phyloP scores from a whole-genome alignment of 129 eudicot species.

The Artemisia argyi region DNA sequence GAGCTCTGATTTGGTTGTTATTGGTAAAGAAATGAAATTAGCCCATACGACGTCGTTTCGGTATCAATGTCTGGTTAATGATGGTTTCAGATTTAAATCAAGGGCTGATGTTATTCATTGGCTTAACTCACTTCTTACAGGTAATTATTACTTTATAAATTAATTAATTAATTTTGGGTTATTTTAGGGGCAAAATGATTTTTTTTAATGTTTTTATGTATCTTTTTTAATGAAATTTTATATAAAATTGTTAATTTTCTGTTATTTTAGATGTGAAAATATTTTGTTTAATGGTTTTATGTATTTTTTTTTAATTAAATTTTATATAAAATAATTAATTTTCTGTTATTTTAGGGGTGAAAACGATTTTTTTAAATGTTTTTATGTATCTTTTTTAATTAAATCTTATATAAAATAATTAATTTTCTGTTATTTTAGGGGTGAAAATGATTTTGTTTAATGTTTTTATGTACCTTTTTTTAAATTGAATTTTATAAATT shows the following conservation, averaged over 20 bases:
- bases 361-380: not conserved
- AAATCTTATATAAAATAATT: not conserved
- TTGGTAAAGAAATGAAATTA: constrained; percentile 68
- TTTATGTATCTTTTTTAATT: not conserved
- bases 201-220: not conserved
- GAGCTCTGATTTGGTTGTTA: constrained; percentile 60
- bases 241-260: no score
- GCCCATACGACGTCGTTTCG: constrained; percentile 32
- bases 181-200: not conserved
- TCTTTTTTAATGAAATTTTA: not conserved
- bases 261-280: not conserved
- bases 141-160: constrained; percentile 29
- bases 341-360: not conserved
- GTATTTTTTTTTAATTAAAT: not conserved
- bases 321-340: no score
- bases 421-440: not conserved
- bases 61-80: constrained; percentile 32
- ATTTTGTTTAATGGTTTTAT: not conserved
- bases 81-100: constrained; percentile 37
- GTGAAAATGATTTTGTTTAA: no score
- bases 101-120: constrained; percentile 62
- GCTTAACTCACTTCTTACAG: constrained; percentile 54
- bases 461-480: no score
- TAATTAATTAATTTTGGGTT: not conserved
- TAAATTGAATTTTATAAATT: not conserved